Conservation (phyloP, 2,329 filamentous ascomycete species). For the Metarhizium rileyi region DNA sequence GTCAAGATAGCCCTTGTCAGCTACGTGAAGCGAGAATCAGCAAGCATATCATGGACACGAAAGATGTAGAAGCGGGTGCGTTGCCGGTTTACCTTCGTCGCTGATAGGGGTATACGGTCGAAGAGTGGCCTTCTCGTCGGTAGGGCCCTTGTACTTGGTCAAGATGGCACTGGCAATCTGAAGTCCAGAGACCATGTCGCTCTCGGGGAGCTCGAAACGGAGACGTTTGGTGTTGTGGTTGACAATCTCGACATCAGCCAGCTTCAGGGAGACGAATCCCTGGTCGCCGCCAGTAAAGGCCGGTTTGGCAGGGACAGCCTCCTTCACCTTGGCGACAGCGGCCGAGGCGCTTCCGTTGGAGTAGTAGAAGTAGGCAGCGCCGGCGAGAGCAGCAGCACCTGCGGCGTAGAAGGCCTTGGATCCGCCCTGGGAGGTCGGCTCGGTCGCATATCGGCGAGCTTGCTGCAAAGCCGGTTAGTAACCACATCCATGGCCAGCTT, state of each 20-base stretch:
- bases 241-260: constrained; percentile 67
- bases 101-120: constrained; percentile 88
- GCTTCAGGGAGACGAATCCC: constrained; percentile 73
- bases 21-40: constrained; percentile 30
- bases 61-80: background rate
- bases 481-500: background rate
- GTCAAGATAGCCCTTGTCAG: constrained; percentile 69
- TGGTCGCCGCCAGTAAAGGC: constrained; percentile 77
- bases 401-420: constrained; percentile 53
- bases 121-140: constrained; percentile 75
- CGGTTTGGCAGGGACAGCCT: constrained; percentile 31
- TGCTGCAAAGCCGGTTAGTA: constrained; percentile 31
- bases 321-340: constrained; percentile 42
- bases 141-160: constrained; percentile 82
- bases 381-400: constrained; percentile 48
- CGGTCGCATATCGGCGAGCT: constrained; percentile 59
- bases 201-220: constrained; percentile 77
- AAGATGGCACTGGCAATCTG: constrained; percentile 76
- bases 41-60: background rate
- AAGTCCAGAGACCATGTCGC: constrained; percentile 76
- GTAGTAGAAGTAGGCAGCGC: constrained; percentile 48
- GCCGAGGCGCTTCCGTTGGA: constrained; percentile 40
- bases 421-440: constrained; percentile 39
- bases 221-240: constrained; percentile 95
- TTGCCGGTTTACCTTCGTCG: constrained; percentile 56